Conservation (phyloP, 2,329 filamentous ascomycete species). For the Coniella lustricola region DNA sequence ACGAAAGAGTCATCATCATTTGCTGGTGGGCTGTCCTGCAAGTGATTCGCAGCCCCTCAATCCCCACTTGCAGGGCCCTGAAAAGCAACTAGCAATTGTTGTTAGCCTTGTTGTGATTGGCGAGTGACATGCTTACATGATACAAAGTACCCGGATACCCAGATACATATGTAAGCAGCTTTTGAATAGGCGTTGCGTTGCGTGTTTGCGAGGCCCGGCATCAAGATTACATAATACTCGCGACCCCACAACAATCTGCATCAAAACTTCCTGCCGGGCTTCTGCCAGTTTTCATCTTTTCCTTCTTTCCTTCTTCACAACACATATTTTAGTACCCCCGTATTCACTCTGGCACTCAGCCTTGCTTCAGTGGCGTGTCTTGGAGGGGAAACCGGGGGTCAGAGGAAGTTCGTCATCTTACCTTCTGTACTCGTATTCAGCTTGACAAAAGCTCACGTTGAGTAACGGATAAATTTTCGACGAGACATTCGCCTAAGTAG, state of each 20-base stretch:
- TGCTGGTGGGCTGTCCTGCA: neutral
- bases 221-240: slow-evolving; percentile 7
- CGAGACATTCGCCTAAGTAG: slow-evolving; percentile 7
- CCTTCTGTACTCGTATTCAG: slow-evolving; percentile 36
- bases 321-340: slow-evolving; percentile 42
- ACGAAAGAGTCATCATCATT: slow-evolving; percentile 5
- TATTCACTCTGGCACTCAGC: slow-evolving; percentile 63
- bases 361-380: slow-evolving; percentile 39
- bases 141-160: neutral
- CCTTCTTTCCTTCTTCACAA: slow-evolving; percentile 27
- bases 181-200: too few species aligned
- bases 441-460: slow-evolving; percentile 19
- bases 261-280: slow-evolving; percentile 16
- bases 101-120: neutral
- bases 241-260: slow-evolving; percentile 3
- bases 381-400: slow-evolving; percentile 69
- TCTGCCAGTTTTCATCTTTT: neutral
- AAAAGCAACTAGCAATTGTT: slow-evolving; percentile 3
- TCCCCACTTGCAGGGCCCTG: slow-evolving; percentile 7
- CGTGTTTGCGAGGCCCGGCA: neutral
- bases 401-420: slow-evolving; percentile 49
- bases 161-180: too few species aligned
- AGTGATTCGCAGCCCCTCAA: neutral
- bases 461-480: slow-evolving; percentile 29
- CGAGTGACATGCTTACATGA: neutral